phyloP scores from a whole-genome alignment of 139 green algal genomes.

The Tetradesmus obliquus region DNA sequence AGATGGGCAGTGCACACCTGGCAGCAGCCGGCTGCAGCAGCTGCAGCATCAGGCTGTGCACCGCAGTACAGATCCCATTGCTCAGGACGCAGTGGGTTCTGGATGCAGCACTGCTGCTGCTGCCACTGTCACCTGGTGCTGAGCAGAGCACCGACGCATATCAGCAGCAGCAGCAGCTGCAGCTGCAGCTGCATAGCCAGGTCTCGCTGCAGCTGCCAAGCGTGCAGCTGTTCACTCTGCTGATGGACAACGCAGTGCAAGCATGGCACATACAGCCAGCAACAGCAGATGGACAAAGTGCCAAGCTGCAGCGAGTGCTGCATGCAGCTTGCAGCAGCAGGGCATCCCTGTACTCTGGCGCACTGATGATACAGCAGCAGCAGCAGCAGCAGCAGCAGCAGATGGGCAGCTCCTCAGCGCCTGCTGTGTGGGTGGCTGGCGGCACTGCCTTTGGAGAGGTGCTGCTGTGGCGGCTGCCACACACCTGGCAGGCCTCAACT shows the following conservation, averaged over 20 bases:
- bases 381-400: conserved; percentile 6
- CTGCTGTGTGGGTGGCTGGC: conserved; percentile 12
- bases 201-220: not conserved
- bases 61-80: conserved; percentile 9
- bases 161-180: conserved; percentile 33
- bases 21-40: conserved; percentile 25
- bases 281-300: conserved; percentile 12
- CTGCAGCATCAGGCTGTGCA: not conserved
- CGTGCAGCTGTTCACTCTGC: conserved; percentile 8
- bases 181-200: not conserved
- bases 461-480: not conserved
- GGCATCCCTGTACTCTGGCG: conserved; percentile 18
- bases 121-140: not conserved
- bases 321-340: not conserved
- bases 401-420: not conserved
- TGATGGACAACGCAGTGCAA: conserved; percentile 23
- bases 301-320: not conserved
- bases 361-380: conserved; percentile 14
- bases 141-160: not conserved
- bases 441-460: conserved; percentile 22
- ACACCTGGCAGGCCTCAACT: not conserved
- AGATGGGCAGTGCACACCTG: not conserved
- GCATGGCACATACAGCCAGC: conserved; percentile 8
- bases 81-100: not conserved
- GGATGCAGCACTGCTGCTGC: conserved; percentile 13